A percentile compares a stretch with the other conserved stretches of the same genome.
These are phyloP conservation scores for Cordyceps tenuipes DNA, from an alignment of 2,329 filamentous ascomycete genomes.

Conservation along the genomic window DNA sequence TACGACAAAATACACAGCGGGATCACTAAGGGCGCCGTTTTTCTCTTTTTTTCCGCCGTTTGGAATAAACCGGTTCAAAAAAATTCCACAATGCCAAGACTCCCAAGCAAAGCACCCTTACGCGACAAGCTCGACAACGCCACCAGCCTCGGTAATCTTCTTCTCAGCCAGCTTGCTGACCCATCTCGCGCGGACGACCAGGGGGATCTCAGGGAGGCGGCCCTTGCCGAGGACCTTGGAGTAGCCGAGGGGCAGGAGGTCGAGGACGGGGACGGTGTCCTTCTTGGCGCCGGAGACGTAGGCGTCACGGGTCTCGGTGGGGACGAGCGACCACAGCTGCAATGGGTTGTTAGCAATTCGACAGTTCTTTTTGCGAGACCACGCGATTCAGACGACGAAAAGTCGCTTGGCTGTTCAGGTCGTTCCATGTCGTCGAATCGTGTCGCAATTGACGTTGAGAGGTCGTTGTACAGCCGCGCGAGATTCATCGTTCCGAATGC, in stretches of 20 bases:
- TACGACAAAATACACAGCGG: conserved; percentile 12
- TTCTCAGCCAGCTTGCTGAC: conserved; percentile 93
- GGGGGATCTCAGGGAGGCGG: conserved; percentile 81
- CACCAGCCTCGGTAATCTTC: conserved; percentile 98
- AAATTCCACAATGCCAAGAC: conserved; percentile 22
- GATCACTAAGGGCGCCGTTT: conserved; percentile 10
- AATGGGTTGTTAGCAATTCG: not conserved
- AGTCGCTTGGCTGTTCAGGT: not conserved
- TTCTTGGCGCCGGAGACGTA: conserved; percentile 74
- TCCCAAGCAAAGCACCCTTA: conserved; percentile 33
- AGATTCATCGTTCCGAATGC: not conserved
- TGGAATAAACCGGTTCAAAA: conserved; percentile 20
- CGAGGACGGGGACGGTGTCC: conserved; percentile 93
- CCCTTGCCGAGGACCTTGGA: conserved; percentile 99
- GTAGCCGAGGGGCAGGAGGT: conserved; percentile 95
- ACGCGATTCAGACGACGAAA: not conserved
- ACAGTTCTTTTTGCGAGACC: not conserved
- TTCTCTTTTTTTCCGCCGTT: conserved; percentile 16
- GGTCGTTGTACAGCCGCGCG: not conserved
- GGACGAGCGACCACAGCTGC: conserved; percentile 92
- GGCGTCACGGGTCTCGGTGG: conserved; percentile 83
- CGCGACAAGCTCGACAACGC: conserved; percentile 91
- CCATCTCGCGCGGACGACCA: conserved; percentile 92
- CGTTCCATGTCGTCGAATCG: not conserved
- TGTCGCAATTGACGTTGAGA: not conserved